These are phyloP conservation scores for Solanum bulbocastanum DNA, from an alignment of 257 asterid genomes.

Conservation along the genomic window DNA sequence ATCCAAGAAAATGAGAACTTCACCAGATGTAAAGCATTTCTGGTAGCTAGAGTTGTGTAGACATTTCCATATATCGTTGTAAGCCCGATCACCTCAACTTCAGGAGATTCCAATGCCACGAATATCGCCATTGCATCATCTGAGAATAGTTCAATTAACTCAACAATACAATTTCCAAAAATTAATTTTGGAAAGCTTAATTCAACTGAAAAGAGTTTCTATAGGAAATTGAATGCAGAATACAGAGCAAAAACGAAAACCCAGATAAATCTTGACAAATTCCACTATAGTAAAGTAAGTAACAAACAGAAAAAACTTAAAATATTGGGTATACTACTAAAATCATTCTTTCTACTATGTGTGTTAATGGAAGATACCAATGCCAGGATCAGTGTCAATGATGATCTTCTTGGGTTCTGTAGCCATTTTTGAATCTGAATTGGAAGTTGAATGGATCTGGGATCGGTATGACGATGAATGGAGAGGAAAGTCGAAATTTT, in stretches of 20 bases:
- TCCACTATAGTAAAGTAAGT: background rate
- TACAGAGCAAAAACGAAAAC: background rate
- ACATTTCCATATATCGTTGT: slow-evolving; percentile 92
- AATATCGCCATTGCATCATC: slow-evolving; percentile 99
- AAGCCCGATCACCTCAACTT: slow-evolving; percentile 87
- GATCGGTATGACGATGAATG: background rate
- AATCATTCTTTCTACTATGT: background rate
- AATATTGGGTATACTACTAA: background rate
- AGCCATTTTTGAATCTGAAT: background rate
- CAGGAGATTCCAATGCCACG: slow-evolving; percentile 92
- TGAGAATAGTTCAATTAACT: slow-evolving; percentile 9
- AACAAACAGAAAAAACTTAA: background rate
- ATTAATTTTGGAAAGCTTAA: background rate
- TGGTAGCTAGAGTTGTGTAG: slow-evolving; percentile 91
- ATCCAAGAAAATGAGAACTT: background rate
- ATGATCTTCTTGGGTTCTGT: slow-evolving; percentile 70
- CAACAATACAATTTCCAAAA: background rate
- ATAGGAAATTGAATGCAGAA: background rate
- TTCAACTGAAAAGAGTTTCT: background rate
- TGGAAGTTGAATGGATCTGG: background rate
- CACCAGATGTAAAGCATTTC: slow-evolving; percentile 96
- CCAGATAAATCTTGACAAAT: background rate
- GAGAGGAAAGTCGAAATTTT: background rate
- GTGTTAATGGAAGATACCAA: slow-evolving; percentile 34
- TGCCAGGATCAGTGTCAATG: slow-evolving; percentile 94